Evolutionary conservation across 345 rosid genomes (phyloP), one percentile per base, ranked within the genome.

Genomic region (Populus tremula): DNA sequence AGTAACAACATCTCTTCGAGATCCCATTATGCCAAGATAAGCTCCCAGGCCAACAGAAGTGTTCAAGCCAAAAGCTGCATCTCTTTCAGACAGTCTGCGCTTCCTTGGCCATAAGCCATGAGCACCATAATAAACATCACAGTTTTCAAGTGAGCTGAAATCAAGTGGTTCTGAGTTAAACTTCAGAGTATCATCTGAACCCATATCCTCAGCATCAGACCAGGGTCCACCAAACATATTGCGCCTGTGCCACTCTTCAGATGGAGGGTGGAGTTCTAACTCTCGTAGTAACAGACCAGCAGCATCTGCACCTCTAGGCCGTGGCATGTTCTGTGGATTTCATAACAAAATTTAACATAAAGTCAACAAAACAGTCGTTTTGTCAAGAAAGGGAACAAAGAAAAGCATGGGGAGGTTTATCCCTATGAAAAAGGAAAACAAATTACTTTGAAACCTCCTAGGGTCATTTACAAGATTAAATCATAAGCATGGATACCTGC

Each of bases 21-120:
- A 96, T 80, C 99, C 99, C 99, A 94, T 92, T 71, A 94, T 93
- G 66, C 99, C 99, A 76, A 94, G 97, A 91, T 94, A 96, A n/a
- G 90, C 85, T 72, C 98, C 99, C 77, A 96, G 81, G 71, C 97
- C 99, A 59, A 88, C 93, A 9, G 97, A 94, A 69, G 95, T 94
- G 78, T 94, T 92, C 87, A 89, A 87, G 74, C 99, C 99, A 83
- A 92, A 92, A 70, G 97, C 99, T 10, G 98, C 99, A 88, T 94
- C 98, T 86, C 99, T 89, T 87, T 96, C 98, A 65, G 98, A 94
- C 89, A 94, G 83, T 72, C 98, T 87, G 8, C 98, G 97, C 87
- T 92, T 94, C 93, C 87, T 89, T 69, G 99, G 98, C 98, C 99
- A 96, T 66, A 94, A 80, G 68, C 95, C 88, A 77, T 86, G 90